These are phyloP conservation scores for Tulasnella sp. DNA, from an alignment of 768 basidiomycete genomes.

Conservation along the genomic window DNA sequence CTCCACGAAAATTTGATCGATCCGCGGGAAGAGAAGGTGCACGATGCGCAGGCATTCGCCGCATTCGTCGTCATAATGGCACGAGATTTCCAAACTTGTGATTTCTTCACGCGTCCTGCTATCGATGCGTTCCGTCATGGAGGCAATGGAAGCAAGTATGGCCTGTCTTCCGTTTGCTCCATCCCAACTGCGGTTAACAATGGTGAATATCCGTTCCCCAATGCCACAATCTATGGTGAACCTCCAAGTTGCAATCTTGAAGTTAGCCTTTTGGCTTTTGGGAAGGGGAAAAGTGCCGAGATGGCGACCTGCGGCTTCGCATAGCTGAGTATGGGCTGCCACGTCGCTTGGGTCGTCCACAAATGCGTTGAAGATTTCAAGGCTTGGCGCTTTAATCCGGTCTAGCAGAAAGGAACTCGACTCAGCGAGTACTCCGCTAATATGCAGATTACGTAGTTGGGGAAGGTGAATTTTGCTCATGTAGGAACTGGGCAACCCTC, in stretches of 20 bases:
- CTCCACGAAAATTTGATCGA: neutral
- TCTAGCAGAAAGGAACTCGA: neutral
- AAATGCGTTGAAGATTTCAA: neutral
- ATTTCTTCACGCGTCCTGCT: neutral
- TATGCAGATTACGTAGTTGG: neutral
- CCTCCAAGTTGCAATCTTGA: neutral
- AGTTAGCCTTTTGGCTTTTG: neutral
- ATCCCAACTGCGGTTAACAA: neutral
- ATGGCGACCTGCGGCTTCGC: neutral
- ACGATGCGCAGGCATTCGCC: neutral
- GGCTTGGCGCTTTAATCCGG: neutral
- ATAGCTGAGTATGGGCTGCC: neutral
- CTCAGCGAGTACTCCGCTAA: neutral
- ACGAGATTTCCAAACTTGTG: neutral
- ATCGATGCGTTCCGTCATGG: neutral
- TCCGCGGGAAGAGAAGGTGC: neutral
- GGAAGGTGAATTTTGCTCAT: neutral
- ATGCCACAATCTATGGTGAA: neutral
- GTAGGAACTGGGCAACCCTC: neutral
- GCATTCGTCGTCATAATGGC: neutral
- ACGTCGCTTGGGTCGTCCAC: neutral
- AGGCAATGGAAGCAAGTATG: neutral
- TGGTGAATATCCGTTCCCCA: neutral
- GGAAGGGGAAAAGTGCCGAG: neutral
- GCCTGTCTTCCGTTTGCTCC: neutral